phyloP scores from a whole-genome alignment of 805 yeast genomes.

The Spathaspora arborariae region DNA sequence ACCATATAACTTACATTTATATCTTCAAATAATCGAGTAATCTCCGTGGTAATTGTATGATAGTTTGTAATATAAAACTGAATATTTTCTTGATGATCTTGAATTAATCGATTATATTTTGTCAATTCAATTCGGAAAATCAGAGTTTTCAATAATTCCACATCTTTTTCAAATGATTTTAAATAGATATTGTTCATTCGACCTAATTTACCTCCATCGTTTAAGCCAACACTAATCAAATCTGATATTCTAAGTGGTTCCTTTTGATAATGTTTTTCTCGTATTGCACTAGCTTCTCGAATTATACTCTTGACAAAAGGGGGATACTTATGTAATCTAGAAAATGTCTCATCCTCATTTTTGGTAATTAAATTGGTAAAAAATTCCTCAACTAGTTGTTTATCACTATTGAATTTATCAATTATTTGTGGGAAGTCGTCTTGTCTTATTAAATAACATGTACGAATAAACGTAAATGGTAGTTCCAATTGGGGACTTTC shows the following conservation, averaged over 20 bases:
- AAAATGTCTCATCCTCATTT: conserved; percentile 36
- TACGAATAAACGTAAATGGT: conserved; percentile 32
- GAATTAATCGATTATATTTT: conserved; percentile 50
- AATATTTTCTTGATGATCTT: conserved; percentile 63
- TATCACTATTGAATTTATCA: conserved; percentile 12
- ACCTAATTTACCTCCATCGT: conserved; percentile 33
- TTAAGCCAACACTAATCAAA: conserved; percentile 30
- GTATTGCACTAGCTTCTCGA: conserved; percentile 19
- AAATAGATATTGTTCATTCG: conserved; percentile 28
- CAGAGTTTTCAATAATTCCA: conserved; percentile 26
- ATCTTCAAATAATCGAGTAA: conserved; percentile 28
- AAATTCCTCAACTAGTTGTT: conserved; percentile 25
- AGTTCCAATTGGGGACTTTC: conserved; percentile 21
- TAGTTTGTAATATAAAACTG: conserved; percentile 47
- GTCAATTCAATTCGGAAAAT: conserved; percentile 45
- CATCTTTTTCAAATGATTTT: conserved; percentile 33
- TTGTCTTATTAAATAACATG: conserved; percentile 29
- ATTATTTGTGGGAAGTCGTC: conserved; percentile 19
- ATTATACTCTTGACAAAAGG: conserved; percentile 24
- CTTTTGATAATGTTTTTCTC: conserved; percentile 15
- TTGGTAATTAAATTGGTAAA: conserved; percentile 25
- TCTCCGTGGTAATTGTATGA: conserved; percentile 43
- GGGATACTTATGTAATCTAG: conserved; percentile 24
- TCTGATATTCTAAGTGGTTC: conserved; percentile 22
- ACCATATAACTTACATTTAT: conserved; percentile 40